Evolutionary conservation across 1,284 basidiomycete species (phyloP).

Genomic region (Cryptococcus sp.): DNA sequence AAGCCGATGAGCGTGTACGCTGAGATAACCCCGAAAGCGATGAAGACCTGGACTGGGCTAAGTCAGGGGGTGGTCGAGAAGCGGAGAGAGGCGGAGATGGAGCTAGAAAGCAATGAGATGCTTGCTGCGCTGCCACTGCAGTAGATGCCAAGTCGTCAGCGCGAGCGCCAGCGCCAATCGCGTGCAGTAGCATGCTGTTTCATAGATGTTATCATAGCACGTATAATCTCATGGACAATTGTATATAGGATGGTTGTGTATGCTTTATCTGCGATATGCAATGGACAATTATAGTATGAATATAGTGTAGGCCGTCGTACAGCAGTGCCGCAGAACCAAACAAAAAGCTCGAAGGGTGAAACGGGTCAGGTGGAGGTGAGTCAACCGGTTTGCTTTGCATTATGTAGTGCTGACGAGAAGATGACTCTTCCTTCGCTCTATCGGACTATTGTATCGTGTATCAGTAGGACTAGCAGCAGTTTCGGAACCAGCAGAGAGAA

Average conservation of each 20-base stretch:
- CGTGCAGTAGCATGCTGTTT: too few species aligned
- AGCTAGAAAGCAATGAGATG: too few species aligned
- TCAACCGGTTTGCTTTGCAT: neutral
- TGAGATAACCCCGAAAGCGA: conserved; percentile 15
- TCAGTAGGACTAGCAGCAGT: neutral
- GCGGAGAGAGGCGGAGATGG: too few species aligned
- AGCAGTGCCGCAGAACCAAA: neutral
- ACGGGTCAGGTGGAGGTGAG: neutral
- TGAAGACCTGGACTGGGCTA: neutral
- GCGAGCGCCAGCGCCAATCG: too few species aligned
- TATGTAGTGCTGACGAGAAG: too few species aligned
- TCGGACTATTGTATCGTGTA: too few species aligned
- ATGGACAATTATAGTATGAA: neutral
- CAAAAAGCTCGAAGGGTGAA: neutral
- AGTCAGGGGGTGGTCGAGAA: too few species aligned
- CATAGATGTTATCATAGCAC: too few species aligned
- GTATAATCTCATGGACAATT: neutral
- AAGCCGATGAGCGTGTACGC: conserved; percentile 1
- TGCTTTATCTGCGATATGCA: neutral
- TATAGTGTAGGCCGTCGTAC: neutral
- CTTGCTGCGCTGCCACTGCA: neutral
- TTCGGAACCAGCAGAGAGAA: neutral
- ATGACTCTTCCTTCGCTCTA: too few species aligned
- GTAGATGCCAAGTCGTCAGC: neutral
- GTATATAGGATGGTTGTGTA: neutral